Evolutionary conservation across 2,329 filamentous ascomycete genomes (phyloP).

Genomic region (Colletotrichum truncatum): DNA sequence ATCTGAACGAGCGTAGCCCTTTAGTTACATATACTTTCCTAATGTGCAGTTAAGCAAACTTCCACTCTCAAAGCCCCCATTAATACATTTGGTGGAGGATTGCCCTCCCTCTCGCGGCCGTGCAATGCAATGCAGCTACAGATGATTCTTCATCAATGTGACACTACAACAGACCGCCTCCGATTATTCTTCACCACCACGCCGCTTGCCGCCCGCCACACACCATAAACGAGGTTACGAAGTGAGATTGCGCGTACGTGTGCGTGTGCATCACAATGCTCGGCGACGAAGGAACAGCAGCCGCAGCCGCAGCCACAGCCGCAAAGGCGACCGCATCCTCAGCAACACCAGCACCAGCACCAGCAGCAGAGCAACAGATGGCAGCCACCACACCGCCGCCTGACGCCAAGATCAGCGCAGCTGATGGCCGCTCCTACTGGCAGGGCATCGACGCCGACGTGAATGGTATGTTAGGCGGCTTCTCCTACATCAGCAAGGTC

Average conservation of each 20-base stretch:
- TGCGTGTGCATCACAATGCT: constrained; percentile 12
- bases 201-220: constrained; percentile 12
- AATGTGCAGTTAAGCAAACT: background rate
- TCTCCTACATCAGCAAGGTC: constrained; percentile 69
- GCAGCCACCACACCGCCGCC: constrained; percentile 31
- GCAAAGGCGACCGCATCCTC: background rate
- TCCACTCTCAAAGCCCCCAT: background rate
- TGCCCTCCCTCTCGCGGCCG: background rate
- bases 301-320: constrained; percentile 6
- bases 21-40: background rate
- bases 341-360: background rate
- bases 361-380: too few species aligned
- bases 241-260: constrained; percentile 3
- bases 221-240: background rate
- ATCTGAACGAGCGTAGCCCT: too few species aligned
- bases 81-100: background rate
- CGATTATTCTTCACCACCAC: constrained; percentile 20
- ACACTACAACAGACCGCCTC: constrained; percentile 14
- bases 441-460: constrained; percentile 52
- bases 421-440: constrained; percentile 57
- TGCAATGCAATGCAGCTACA: constrained; percentile 18
- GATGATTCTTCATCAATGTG: constrained; percentile 24
- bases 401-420: constrained; percentile 45
- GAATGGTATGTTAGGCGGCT: constrained; percentile 84
- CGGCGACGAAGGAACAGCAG: background rate